Evolutionary conservation across 2,329 filamentous ascomycete species (phyloP).

Genomic region (Scytalidium lignicola): DNA sequence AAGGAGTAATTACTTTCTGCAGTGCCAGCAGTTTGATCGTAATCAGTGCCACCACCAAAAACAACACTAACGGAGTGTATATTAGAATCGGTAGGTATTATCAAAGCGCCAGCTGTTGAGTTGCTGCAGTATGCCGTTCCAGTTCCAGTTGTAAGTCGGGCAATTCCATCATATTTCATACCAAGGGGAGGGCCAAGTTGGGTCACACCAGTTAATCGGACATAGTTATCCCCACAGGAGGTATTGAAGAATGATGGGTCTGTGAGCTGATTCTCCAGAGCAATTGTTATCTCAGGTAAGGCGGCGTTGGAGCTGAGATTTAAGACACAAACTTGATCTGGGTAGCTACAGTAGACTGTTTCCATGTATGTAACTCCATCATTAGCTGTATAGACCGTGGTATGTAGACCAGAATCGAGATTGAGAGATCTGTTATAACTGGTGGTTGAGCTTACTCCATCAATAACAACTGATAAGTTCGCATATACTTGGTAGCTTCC

Average conservation of each 20-base stretch:
- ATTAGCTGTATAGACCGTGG: slow-evolving; percentile 30
- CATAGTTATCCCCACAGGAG: slow-evolving; percentile 28
- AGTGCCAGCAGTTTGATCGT: slow-evolving; percentile 44
- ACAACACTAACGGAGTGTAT: slow-evolving; percentile 33
- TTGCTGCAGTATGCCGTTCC: slow-evolving; percentile 11
- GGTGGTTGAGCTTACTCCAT: slow-evolving; percentile 22
- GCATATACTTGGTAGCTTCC: slow-evolving; percentile 42
- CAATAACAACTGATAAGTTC: slow-evolving; percentile 38
- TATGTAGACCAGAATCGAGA: slow-evolving; percentile 36
- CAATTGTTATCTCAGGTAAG: slow-evolving; percentile 36
- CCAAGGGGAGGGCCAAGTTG: slow-evolving; percentile 36
- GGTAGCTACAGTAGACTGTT: slow-evolving; percentile 39
- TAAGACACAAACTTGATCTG: slow-evolving; percentile 31
- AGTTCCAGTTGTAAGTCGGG: slow-evolving; percentile 21
- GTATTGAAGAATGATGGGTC: slow-evolving; percentile 22
- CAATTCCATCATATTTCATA: slow-evolving; percentile 38
- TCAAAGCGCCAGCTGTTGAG: slow-evolving; percentile 22
- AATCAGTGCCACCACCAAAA: slow-evolving; percentile 42
- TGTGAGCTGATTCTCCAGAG: slow-evolving; percentile 37
- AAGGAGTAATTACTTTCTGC: slow-evolving; percentile 40
- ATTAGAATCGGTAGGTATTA: slow-evolving; percentile 19
- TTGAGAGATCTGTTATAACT: slow-evolving; percentile 39
- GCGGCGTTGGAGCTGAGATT: slow-evolving; percentile 14
- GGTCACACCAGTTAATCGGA: slow-evolving; percentile 32
- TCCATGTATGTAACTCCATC: slow-evolving; percentile 27